These are phyloP conservation scores for Diaporthe sp. DNA, from an alignment of 2,329 filamentous ascomycete genomes.

Conservation along the genomic window DNA sequence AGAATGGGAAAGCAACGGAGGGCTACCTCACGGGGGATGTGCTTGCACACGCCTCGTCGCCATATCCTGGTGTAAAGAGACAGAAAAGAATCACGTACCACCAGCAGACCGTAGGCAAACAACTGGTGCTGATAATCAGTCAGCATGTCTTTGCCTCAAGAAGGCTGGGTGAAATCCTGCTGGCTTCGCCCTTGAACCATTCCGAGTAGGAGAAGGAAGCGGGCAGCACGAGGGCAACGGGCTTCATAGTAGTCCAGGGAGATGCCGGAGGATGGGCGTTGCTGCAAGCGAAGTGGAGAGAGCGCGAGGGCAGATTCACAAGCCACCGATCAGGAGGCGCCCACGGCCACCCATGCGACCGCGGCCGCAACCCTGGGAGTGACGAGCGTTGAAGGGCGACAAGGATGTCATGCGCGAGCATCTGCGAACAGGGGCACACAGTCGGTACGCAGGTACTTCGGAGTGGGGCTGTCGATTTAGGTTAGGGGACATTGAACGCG, in stretches of 20 bases:
- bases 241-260: neutral
- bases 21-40: constrained; percentile 17
- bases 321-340: constrained; percentile 24
- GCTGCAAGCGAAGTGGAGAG: constrained; percentile 23
- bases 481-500: constrained; percentile 31
- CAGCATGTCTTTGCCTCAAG: neutral
- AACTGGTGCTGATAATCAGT: constrained; percentile 10
- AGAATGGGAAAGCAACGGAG: constrained; percentile 17
- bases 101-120: neutral
- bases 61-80: neutral
- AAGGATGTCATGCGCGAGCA: constrained; percentile 27
- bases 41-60: constrained; percentile 4
- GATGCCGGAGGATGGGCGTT: constrained; percentile 15
- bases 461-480: constrained; percentile 33
- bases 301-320: constrained; percentile 21
- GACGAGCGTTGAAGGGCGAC: constrained; percentile 10
- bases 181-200: neutral
- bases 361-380: constrained; percentile 25
- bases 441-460: constrained; percentile 21
- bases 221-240: constrained; percentile 1
- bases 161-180: neutral
- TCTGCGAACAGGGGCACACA: constrained; percentile 22
- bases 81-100: neutral
- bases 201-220: neutral
- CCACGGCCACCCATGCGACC: constrained; percentile 20